Percentiles rank a stretch among this genome's conserved stretches.
Conservation (phyloP, 805 yeast species). For the Myxozyma melibiosi region DNA sequence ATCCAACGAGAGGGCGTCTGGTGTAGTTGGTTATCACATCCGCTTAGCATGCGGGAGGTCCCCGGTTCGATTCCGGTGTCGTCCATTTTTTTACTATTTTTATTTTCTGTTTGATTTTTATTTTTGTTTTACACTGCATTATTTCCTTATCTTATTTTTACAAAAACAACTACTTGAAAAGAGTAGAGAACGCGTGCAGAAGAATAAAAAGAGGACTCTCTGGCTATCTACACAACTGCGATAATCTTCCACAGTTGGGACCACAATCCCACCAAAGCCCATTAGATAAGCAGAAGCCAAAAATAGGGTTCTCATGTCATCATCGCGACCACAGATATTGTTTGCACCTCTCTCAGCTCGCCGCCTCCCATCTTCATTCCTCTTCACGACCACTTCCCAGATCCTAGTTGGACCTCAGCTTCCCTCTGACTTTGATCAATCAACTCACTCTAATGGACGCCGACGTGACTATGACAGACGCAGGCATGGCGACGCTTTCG, state of each 20-base stretch:
- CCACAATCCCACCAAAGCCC: too few relatives aligned
- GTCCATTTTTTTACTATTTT: conserved; percentile 27
- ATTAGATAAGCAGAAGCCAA: too few relatives aligned
- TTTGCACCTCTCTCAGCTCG: too few relatives aligned
- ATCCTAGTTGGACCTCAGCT: too few relatives aligned
- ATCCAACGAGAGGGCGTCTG: conserved; percentile 31
- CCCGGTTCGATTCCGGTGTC: conserved; percentile 38
- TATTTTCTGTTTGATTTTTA: not conserved
- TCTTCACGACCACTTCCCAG: not conserved
- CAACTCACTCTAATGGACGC: conserved; percentile 15
- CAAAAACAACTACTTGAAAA: too few relatives aligned
- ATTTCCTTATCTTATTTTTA: not conserved
- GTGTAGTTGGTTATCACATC: conserved; percentile 38
- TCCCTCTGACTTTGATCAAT: not conserved
- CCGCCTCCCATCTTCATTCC: not conserved
- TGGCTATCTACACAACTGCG: too few relatives aligned
- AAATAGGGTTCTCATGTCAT: too few relatives aligned
- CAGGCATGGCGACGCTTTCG: conserved; percentile 24
- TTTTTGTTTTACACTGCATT: not conserved
- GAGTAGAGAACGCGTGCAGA: too few relatives aligned
- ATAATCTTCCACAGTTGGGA: too few relatives aligned
- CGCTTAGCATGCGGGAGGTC: conserved; percentile 39
- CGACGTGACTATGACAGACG: conserved; percentile 31
- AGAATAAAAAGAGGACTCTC: too few relatives aligned
- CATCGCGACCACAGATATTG: too few relatives aligned